Evolutionary conservation across 495 filamentous ascomycete genomes (phyloP).

Genomic region (Penicillium cosmopolitanum): DNA sequence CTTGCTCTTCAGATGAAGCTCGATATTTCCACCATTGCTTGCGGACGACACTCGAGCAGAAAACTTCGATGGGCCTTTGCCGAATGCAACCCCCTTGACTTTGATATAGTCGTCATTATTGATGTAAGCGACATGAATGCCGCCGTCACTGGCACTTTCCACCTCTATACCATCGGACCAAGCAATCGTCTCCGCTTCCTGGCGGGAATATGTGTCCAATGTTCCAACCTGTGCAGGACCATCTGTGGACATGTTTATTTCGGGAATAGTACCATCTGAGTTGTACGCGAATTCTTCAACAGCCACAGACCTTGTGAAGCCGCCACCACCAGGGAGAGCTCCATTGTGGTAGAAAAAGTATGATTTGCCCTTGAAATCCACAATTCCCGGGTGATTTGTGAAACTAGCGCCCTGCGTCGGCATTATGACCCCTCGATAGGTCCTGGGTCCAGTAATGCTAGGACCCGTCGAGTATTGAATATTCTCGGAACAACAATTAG

Average conservation of each 20-base stretch:
- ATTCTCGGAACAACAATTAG: constrained; percentile 33
- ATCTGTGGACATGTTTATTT: constrained; percentile 28
- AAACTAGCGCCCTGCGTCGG: constrained; percentile 25
- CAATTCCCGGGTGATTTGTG: constrained; percentile 34
- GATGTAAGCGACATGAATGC: constrained; percentile 19
- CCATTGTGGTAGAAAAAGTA: constrained; percentile 41
- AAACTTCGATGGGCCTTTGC: background rate
- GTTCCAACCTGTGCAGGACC: constrained; percentile 15
- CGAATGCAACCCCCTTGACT: constrained; percentile 27
- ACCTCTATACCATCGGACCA: constrained; percentile 21
- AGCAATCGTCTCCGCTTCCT: constrained; percentile 23
- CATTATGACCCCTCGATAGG: constrained; percentile 34
- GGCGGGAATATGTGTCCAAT: constrained; percentile 20
- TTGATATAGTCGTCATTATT: constrained; percentile 27
- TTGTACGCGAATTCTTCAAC: constrained; percentile 32
- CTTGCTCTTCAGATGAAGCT: background rate
- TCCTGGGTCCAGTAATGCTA: constrained; percentile 34
- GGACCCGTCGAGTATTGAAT: constrained; percentile 34
- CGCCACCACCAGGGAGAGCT: constrained; percentile 32
- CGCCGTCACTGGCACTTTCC: constrained; percentile 22
- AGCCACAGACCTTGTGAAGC: constrained; percentile 28
- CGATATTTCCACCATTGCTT: background rate
- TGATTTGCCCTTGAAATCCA: constrained; percentile 31
- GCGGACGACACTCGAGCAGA: background rate
- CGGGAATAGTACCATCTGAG: constrained; percentile 31